Percentiles rank a stretch among this genome's conserved stretches.
Conservation (phyloP, 2,329 filamentous ascomycete genomes). For the Hymenoscyphus occultus region DNA sequence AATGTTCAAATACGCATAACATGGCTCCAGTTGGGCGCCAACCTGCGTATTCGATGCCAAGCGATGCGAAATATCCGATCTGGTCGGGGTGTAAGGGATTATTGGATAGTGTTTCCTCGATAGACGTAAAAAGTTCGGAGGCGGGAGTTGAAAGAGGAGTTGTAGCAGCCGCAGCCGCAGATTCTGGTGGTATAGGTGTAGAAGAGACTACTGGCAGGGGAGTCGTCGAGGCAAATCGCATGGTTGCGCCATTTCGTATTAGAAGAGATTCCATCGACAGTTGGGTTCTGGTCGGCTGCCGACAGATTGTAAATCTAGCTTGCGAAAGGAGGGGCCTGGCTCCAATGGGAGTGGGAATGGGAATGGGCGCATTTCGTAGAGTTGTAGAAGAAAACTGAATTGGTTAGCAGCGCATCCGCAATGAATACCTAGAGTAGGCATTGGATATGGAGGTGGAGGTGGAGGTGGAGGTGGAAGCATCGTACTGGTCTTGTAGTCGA, state of each 20-base stretch:
- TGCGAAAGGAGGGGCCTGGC: slow-evolving; percentile 29
- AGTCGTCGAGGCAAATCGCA: slow-evolving; percentile 32
- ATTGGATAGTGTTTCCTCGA: slow-evolving; percentile 8
- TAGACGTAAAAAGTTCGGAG: background rate
- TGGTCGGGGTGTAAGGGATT: slow-evolving; percentile 47
- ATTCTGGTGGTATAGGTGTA: slow-evolving; percentile 13
- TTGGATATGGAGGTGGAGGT: background rate
- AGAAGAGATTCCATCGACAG: slow-evolving; percentile 22
- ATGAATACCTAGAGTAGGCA: too few species aligned
- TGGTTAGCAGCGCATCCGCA: slow-evolving; percentile 17
- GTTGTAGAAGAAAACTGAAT: slow-evolving; percentile 35
- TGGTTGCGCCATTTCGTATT: slow-evolving; percentile 28
- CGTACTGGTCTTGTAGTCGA: slow-evolving; percentile 30
- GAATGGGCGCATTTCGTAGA: slow-evolving; percentile 28
- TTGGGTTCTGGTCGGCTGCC: slow-evolving; percentile 17
- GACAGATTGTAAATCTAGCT: slow-evolving; percentile 20
- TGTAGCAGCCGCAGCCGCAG: slow-evolving; percentile 15
- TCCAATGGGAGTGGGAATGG: slow-evolving; percentile 16
- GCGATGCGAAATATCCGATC: slow-evolving; percentile 75
- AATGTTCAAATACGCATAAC: slow-evolving; percentile 75
- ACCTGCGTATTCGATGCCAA: slow-evolving; percentile 80
- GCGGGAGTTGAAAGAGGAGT: slow-evolving; percentile 8
- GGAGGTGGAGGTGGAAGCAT: background rate
- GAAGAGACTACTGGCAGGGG: background rate
- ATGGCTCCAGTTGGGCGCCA: slow-evolving; percentile 73